Evolutionary conservation across 164 flowering plant species (phyloP), one percentile per base, ranked within the genome.

Genomic region (Santalum album): DNA sequence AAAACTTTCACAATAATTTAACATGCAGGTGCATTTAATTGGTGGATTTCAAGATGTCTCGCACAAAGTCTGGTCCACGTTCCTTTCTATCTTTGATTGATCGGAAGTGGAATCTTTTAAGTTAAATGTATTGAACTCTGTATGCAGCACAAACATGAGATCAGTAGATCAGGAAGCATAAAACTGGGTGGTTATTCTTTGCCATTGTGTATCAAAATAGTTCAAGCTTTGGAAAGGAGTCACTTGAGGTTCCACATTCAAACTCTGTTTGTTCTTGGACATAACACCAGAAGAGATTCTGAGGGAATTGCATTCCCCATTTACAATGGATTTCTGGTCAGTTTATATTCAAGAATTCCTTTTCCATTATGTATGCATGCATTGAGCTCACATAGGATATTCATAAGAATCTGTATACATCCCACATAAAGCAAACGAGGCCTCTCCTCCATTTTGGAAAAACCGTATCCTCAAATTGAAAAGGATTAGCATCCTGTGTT

Each of bases 1-100:
- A 26, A 56, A 26, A 35, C 16, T n/a, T 54, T 6, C 22, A 12
- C 27, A 11, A 9, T 15, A 25, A 58, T 67, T 27, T 46, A 14
- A 46, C 55, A 42, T 79, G 79, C 86, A 91, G 96, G 99, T 89
- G 65, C 95, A 92, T 78, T 68, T 92, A 20, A 46, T 92, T 59
- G 99, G 99, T 52, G 87, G 83, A 49, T 89, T 73, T 66, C 86
- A 89, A 52, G 99, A 89, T 65, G 42, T 67, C 55, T 55, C 72
- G 19, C 60, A 59, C 44, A 65, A 75, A 32, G 98, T 88, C 49
- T 65, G 87, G 54, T 61, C 62, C 36, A 17, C 45, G 53, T 61
- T 49, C 61, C 71, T 66, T 59, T 63, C 53, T 53, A n/a, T 55
- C 22, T 53, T 67, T 61, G 39, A 29, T 61, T 69, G 54, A 24